phyloP scores from a whole-genome alignment of 768 basidiomycete genomes.

The Neoboletus magnificus region DNA sequence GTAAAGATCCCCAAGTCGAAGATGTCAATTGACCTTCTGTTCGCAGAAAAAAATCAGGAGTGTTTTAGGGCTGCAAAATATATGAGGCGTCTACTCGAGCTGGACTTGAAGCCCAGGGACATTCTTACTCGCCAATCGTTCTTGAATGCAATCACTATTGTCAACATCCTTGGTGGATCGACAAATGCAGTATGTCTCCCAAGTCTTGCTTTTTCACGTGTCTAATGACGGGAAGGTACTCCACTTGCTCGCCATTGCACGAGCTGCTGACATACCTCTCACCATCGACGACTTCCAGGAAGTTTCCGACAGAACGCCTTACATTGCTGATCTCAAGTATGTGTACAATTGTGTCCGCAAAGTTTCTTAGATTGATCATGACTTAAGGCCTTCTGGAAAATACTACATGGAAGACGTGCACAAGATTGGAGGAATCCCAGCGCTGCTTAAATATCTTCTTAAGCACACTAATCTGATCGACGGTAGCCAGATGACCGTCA shows the following conservation, averaged over 20 bases:
- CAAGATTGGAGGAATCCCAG: slow-evolving; percentile 80
- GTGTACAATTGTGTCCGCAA: slow-evolving; percentile 19
- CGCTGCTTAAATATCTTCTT: slow-evolving; percentile 78
- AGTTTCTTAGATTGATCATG: slow-evolving; percentile 2
- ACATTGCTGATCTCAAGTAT: slow-evolving; percentile 78
- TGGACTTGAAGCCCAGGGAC: slow-evolving; percentile 81
- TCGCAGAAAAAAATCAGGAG: slow-evolving; percentile 74
- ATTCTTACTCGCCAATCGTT: slow-evolving; percentile 70
- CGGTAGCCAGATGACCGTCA: slow-evolving; percentile 82
- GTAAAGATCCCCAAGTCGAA: neutral
- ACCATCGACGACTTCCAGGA: slow-evolving; percentile 85
- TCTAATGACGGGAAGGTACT: slow-evolving; percentile 51
- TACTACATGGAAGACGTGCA: slow-evolving; percentile 93
- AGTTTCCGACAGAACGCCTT: slow-evolving; percentile 76
- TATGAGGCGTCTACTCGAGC: slow-evolving; percentile 67
- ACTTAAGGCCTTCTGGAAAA: slow-evolving; percentile 68
- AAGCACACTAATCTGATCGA: slow-evolving; percentile 77
- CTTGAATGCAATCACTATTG: slow-evolving; percentile 78
- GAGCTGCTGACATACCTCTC: slow-evolving; percentile 71
- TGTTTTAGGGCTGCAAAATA: slow-evolving; percentile 77
- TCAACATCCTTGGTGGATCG: slow-evolving; percentile 80
- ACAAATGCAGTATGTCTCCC: slow-evolving; percentile 69
- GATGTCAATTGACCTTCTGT: neutral
- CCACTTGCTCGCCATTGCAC: slow-evolving; percentile 80
- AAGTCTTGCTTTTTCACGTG: neutral